Evolutionary conservation across 2,329 filamentous ascomycete species (phyloP).

Genomic region (Parastagonospora avenae): DNA sequence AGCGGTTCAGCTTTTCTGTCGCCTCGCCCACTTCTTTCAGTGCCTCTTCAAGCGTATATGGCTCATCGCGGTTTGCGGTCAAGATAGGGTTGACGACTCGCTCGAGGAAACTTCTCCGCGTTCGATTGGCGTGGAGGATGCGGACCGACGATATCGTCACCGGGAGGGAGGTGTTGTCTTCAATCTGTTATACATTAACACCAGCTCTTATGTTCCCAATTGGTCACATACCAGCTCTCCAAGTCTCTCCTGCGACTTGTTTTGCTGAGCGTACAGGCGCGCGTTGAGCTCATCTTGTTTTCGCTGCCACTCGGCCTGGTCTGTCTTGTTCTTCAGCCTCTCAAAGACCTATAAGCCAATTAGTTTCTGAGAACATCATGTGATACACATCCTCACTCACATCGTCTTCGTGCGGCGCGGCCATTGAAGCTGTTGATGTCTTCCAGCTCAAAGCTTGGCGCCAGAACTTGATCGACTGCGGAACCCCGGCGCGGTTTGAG

Average conservation of each 20-base stretch:
- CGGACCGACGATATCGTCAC: constrained; percentile 86
- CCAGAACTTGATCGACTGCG: constrained; percentile 5
- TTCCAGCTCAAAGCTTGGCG: constrained; percentile 33
- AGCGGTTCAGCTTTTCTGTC: constrained; percentile 75
- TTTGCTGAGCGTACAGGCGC: constrained; percentile 61
- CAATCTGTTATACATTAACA: constrained; percentile 59
- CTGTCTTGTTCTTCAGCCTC: constrained; percentile 62
- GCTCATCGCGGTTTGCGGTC: constrained; percentile 66
- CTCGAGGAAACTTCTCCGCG: constrained; percentile 82
- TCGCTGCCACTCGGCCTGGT: constrained; percentile 64
- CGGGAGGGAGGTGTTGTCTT: constrained; percentile 82
- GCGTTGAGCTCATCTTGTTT: constrained; percentile 66
- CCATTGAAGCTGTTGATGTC: constrained; percentile 47
- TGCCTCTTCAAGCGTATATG: constrained; percentile 78
- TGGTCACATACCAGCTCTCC: constrained; percentile 64
- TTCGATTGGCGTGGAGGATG: constrained; percentile 80
- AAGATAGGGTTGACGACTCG: constrained; percentile 79
- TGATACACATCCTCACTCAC: constrained; percentile 34
- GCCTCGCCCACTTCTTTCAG: constrained; percentile 72
- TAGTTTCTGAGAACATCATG: constrained; percentile 6
- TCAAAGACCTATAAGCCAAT: constrained; percentile 60
- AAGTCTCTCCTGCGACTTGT: constrained; percentile 67
- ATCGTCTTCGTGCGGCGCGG: constrained; percentile 53
- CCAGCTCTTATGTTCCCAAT: constrained; percentile 1
- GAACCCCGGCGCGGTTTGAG: not conserved